phyloP scores from a whole-genome alignment of 805 yeast species.

The Wickerhamomyces canadensis region DNA sequence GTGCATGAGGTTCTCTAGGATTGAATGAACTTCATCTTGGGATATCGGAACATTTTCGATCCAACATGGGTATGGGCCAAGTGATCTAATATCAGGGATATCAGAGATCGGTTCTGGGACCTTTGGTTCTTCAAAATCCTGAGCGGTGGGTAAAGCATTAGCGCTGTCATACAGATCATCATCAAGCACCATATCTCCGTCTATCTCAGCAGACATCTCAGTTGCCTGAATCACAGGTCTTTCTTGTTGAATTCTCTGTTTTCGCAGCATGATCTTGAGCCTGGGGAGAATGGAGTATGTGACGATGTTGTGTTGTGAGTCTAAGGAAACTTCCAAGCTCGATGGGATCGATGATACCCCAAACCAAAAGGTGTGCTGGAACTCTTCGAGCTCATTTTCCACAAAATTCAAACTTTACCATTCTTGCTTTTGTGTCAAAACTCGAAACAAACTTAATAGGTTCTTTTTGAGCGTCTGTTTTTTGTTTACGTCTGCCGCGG shows the following conservation, averaged over 20 bases:
- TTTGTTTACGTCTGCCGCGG: no score
- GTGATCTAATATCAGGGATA: background rate
- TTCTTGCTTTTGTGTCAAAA: no score
- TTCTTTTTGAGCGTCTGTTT: no score
- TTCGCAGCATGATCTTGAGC: background rate
- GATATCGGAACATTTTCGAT: conserved; percentile 64
- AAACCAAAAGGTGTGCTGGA: no score
- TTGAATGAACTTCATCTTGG: conserved; percentile 51
- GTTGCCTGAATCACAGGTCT: background rate
- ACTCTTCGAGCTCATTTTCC: no score
- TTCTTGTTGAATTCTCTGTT: background rate
- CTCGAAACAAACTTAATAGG: no score
- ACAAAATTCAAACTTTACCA: no score
- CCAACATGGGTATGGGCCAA: conserved; percentile 17
- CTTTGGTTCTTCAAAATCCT: background rate
- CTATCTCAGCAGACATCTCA: conserved; percentile 7
- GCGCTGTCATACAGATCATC: background rate
- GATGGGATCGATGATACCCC: no score
- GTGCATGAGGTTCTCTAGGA: conserved; percentile 52
- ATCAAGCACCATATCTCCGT: background rate
- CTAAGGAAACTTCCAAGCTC: no score
- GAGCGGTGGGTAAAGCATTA: background rate
- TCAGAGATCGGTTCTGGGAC: background rate
- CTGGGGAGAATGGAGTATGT: no score
- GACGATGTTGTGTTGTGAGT: no score